These are phyloP conservation scores for Ustilago shanxiensis DNA, from an alignment of 1,284 basidiomycete genomes.

Conservation along the genomic window DNA sequence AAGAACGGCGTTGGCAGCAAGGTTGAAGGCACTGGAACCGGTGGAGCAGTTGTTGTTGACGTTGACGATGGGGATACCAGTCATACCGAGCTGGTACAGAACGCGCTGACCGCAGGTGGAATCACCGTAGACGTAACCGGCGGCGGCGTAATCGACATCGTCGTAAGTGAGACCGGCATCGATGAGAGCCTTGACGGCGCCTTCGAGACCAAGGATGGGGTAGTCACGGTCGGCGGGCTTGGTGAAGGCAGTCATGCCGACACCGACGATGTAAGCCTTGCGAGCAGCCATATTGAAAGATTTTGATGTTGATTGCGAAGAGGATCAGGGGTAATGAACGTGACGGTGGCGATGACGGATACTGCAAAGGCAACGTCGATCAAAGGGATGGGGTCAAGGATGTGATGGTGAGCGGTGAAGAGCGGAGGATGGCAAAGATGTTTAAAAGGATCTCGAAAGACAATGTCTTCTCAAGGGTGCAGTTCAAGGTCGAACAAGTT, in stretches of 20 bases:
- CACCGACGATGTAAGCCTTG: constrained; percentile 75
- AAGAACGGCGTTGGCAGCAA: constrained; percentile 71
- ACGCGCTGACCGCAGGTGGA: constrained; percentile 82
- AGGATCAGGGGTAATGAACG: neutral
- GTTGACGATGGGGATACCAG: constrained; percentile 85
- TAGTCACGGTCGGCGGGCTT: constrained; percentile 78
- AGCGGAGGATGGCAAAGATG: neutral
- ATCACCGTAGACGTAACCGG: constrained; percentile 75
- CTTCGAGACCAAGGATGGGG: constrained; percentile 75
- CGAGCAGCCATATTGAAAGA: constrained; percentile 42
- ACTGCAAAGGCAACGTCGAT: neutral
- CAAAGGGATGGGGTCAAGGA: too few relatives aligned
- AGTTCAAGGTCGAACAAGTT: neutral
- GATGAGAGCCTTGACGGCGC: constrained; percentile 83
- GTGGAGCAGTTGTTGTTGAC: constrained; percentile 77
- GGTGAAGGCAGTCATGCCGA: constrained; percentile 83
- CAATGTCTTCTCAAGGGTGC: neutral
- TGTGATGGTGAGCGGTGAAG: neutral
- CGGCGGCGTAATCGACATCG: constrained; percentile 79
- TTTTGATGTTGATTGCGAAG: constrained; percentile 2
- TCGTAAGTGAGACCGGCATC: constrained; percentile 90
- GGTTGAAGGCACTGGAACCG: constrained; percentile 63
- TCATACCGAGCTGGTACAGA: constrained; percentile 87
- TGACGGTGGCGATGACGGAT: neutral
- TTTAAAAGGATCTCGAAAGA: constrained; percentile 21